Evolutionary conservation across 1,284 basidiomycete genomes (phyloP).

Genomic region (Ceratobasidium sp.): DNA sequence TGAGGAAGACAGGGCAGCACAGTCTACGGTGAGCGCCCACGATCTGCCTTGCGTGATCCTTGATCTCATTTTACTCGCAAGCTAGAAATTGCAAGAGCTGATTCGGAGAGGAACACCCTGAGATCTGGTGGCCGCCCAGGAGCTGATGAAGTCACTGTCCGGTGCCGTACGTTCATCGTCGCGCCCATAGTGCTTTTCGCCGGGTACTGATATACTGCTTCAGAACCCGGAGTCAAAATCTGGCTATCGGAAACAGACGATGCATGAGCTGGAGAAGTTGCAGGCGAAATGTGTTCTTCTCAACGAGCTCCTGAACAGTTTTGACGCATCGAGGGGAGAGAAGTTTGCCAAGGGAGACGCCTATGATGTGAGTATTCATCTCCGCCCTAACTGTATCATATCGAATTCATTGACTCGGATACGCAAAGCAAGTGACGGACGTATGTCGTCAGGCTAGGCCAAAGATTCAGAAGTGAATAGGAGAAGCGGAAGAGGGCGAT

Average conservation of each 20-base stretch:
- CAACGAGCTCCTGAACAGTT: conserved; percentile 97
- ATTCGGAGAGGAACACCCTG: conserved; percentile 95
- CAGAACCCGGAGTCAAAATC: conserved; percentile 91
- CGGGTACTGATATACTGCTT: neutral
- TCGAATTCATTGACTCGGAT: conserved; percentile 2
- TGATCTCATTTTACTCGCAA: neutral
- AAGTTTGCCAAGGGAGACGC: conserved; percentile 88
- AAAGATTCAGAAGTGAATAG: conserved; percentile 97
- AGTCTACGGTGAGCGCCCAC: conserved; percentile 73
- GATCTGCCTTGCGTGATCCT: neutral
- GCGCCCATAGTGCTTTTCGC: neutral
- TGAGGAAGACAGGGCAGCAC: conserved; percentile 93
- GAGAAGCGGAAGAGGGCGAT: conserved; percentile 87
- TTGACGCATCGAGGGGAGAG: conserved; percentile 75
- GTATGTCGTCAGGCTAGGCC: conserved; percentile 88
- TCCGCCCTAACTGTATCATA: conserved; percentile 8
- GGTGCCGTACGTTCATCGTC: conserved; percentile 68
- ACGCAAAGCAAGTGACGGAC: conserved; percentile 83
- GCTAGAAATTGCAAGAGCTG: conserved; percentile 91
- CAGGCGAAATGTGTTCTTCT: conserved; percentile 88
- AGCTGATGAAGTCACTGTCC: conserved; percentile 95
- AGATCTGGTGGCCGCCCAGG: conserved; percentile 94
- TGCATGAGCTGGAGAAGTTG: conserved; percentile 92
- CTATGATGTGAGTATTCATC: conserved; percentile 75
- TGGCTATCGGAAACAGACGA: conserved; percentile 90